phyloP scores from a whole-genome alignment of 2,329 filamentous ascomycete genomes.

The Didymella sp. region DNA sequence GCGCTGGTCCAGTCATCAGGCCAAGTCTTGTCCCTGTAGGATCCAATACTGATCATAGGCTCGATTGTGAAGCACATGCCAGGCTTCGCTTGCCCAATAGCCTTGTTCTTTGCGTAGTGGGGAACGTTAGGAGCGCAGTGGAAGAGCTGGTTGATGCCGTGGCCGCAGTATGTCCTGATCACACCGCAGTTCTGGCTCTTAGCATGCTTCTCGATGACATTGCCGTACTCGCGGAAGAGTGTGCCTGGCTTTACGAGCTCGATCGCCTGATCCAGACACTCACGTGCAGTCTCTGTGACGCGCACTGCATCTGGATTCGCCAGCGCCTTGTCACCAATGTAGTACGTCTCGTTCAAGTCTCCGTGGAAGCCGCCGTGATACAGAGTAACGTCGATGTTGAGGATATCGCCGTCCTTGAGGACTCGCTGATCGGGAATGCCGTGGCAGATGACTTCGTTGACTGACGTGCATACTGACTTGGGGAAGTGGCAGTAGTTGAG shows the following conservation, averaged over 20 bases:
- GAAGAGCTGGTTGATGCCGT: slow-evolving; percentile 93
- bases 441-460: slow-evolving; percentile 98
- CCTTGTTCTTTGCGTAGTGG: slow-evolving; percentile 98
- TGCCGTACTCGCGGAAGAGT: slow-evolving; percentile 90
- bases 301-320: slow-evolving; percentile 86
- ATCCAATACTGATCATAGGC: slow-evolving; percentile 95
- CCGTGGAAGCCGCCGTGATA: slow-evolving; percentile 96
- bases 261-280: slow-evolving; percentile 90
- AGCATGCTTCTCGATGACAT: slow-evolving; percentile 93
- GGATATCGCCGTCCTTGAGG: slow-evolving; percentile 89
- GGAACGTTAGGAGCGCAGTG: slow-evolving; percentile 93
- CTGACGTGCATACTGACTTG: slow-evolving; percentile 95
- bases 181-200: slow-evolving; percentile 86
- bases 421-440: slow-evolving; percentile 92
- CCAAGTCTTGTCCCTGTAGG: slow-evolving; percentile 93
- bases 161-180: slow-evolving; percentile 94
- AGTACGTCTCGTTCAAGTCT: slow-evolving; percentile 98
- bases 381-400: slow-evolving; percentile 95
- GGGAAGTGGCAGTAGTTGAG: slow-evolving; percentile 96
- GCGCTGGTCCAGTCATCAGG: slow-evolving; percentile 98
- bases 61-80: slow-evolving; percentile 99
- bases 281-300: slow-evolving; percentile 87
- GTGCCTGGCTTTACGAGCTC: slow-evolving; percentile 91
- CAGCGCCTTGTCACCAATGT: slow-evolving; percentile 87
- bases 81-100: slow-evolving; percentile 88